These are phyloP conservation scores for button mushroom (Agaricus bisporus) DNA, from an alignment of 768 basidiomycete genomes.

Conservation along the genomic window DNA sequence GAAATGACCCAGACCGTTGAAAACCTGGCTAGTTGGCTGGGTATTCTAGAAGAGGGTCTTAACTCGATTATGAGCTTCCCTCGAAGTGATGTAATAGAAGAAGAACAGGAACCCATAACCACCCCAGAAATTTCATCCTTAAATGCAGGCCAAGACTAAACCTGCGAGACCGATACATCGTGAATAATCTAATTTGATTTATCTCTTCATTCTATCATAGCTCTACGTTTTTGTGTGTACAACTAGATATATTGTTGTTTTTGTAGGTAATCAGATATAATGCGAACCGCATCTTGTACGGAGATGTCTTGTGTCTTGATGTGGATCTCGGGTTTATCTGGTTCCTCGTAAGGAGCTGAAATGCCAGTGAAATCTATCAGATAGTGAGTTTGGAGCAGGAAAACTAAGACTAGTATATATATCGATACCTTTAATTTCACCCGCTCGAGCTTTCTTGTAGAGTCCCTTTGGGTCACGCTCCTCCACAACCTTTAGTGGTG, in stretches of 20 bases:
- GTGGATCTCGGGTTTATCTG: conserved; percentile 81
- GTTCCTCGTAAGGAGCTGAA: conserved; percentile 94
- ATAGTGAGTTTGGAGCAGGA: not conserved
- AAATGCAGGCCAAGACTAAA: not conserved
- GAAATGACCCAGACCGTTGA: conserved; percentile 73
- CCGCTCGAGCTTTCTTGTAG: conserved; percentile 93
- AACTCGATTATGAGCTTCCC: conserved; percentile 54
- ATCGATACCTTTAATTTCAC: conserved; percentile 83
- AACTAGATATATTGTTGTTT: conserved; percentile 50
- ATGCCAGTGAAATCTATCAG: conserved; percentile 94
- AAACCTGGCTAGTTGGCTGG: conserved; percentile 72
- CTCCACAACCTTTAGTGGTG: conserved; percentile 83
- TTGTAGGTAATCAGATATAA: conserved; percentile 75
- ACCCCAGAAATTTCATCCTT: conserved; percentile 14
- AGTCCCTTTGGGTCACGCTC: conserved; percentile 94
- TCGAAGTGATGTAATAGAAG: conserved; percentile 49
- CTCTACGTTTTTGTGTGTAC: conserved; percentile 9
- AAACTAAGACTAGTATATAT: not conserved
- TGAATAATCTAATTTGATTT: too few relatives aligned
- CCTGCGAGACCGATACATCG: not conserved
- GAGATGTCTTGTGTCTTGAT: conserved; percentile 81
- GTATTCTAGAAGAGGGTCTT: conserved; percentile 67
- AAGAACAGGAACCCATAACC: conserved; percentile 45
- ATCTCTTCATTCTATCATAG: conserved; percentile 1
- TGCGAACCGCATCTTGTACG: conserved; percentile 70